A percentile compares a stretch with the other conserved stretches of the same genome.
phyloP scores from a whole-genome alignment of 139 green algal species.

The Tetradesmus obliquus region DNA sequence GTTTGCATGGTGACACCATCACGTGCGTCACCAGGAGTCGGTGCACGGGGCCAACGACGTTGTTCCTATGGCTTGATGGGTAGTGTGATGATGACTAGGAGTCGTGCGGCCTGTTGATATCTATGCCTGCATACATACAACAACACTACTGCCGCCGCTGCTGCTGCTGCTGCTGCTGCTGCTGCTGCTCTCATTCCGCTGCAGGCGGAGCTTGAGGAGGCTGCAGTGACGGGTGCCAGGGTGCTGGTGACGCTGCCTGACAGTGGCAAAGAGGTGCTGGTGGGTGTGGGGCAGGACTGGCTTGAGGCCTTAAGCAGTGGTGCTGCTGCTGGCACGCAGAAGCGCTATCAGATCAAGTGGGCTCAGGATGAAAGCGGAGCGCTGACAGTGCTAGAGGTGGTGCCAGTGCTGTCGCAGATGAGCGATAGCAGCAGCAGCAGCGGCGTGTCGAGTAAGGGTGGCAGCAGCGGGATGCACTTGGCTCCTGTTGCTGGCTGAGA shows the following conservation, averaged over 20 bases:
- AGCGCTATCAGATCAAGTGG: constrained; percentile 69
- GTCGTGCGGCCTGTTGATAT: no score
- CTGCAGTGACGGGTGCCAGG: constrained; percentile 13
- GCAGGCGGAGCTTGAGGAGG: constrained; percentile 41
- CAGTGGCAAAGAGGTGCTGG: constrained; percentile 52
- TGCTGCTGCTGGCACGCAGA: constrained; percentile 24
- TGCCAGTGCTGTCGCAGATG: not conserved
- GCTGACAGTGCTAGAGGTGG: constrained; percentile 62
- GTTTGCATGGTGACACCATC: no score
- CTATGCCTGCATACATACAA: not conserved
- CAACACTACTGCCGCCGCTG: not conserved
- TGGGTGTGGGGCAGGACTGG: constrained; percentile 64
- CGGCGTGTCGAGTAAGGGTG: not conserved
- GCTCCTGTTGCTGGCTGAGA: not conserved
- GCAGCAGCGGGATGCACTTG: not conserved
- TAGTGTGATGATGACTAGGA: no score
- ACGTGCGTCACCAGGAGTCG: no score
- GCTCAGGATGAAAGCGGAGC: constrained; percentile 72
- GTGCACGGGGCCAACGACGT: no score
- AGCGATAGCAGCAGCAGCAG: not conserved
- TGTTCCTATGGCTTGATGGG: no score
- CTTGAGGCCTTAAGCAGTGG: constrained; percentile 14
- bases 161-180: constrained; percentile 31
- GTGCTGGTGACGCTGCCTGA: constrained; percentile 42
- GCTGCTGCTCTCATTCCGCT: not conserved